Percentiles rank a stretch among this genome's conserved stretches.
Conservation (phyloP, 2,329 filamentous ascomycete genomes). For the Phyllachora maydis region DNA sequence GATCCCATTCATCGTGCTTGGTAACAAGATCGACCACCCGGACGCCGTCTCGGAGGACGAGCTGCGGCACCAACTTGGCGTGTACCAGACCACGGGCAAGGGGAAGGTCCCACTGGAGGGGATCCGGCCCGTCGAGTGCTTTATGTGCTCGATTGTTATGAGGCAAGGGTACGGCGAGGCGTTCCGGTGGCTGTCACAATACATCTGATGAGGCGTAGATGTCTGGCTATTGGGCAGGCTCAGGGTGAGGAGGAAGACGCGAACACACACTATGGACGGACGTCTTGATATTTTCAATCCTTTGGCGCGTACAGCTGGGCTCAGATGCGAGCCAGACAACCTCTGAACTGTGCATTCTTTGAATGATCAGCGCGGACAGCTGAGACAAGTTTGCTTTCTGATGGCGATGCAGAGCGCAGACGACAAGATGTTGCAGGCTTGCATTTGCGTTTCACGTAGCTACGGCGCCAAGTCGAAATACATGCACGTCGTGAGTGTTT, state of each 20-base stretch:
- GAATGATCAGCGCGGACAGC: no score
- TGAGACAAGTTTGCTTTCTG: no score
- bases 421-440: no score
- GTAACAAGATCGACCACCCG: conserved; percentile 99
- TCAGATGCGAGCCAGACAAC: no score
- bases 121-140: conserved; percentile 87
- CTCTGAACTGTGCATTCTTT: no score
- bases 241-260: conserved; percentile 1
- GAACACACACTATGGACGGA: not conserved
- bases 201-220: conserved; percentile 56
- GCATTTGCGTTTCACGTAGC: no score
- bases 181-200: conserved; percentile 84
- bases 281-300: conserved; percentile 10
- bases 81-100: conserved; percentile 95
- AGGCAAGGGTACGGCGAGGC: conserved; percentile 85
- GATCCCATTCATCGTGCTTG: conserved; percentile 88
- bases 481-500: no score
- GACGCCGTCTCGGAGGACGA: conserved; percentile 92
- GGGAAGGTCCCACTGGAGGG: conserved; percentile 78
- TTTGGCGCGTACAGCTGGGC: no score
- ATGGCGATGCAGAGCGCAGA: no score
- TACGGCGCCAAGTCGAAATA: no score
- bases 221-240: no score
- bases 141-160: conserved; percentile 99
- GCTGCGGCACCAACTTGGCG: conserved; percentile 71